Evolutionary conservation across 1,139 yeast genomes (phyloP).

Genomic region (Suhomyces bokatorum): DNA sequence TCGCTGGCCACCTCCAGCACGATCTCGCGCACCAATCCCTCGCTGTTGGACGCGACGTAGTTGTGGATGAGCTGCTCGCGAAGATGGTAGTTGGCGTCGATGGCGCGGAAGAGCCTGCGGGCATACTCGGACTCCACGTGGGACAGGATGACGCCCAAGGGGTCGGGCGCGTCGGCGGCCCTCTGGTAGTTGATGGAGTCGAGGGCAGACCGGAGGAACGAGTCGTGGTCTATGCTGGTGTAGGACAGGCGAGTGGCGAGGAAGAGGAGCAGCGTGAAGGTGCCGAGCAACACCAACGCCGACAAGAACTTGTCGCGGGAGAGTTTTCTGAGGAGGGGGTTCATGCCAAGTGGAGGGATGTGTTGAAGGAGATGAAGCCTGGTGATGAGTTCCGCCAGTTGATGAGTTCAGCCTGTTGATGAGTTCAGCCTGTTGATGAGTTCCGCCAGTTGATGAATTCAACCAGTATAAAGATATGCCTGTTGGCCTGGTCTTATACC

Average conservation of each 20-base stretch:
- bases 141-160: slow-evolving; percentile 8
- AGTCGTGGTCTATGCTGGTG: slow-evolving; percentile 1
- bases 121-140: slow-evolving; percentile 14
- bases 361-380: no score
- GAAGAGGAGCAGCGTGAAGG: slow-evolving; percentile 1
- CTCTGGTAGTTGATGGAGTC: background rate
- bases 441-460: no score
- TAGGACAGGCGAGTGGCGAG: background rate
- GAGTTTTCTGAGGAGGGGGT: slow-evolving; percentile 1
- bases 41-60: slow-evolving; percentile 7
- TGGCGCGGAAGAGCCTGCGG: slow-evolving; percentile 9
- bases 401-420: no score
- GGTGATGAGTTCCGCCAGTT: no score
- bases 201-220: background rate
- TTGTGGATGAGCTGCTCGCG: slow-evolving; percentile 9
- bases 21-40: slow-evolving; percentile 9
- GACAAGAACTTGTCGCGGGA: slow-evolving; percentile 4
- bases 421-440: no score
- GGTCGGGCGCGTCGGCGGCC: slow-evolving; percentile 7
- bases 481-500: no score
- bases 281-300: slow-evolving; percentile 2
- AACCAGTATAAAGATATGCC: no score
- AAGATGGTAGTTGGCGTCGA: slow-evolving; percentile 8
- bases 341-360: no score
- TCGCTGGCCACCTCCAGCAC: slow-evolving; percentile 3